phyloP scores from a whole-genome alignment of 495 filamentous ascomycete genomes.

The Platismatia glauca region DNA sequence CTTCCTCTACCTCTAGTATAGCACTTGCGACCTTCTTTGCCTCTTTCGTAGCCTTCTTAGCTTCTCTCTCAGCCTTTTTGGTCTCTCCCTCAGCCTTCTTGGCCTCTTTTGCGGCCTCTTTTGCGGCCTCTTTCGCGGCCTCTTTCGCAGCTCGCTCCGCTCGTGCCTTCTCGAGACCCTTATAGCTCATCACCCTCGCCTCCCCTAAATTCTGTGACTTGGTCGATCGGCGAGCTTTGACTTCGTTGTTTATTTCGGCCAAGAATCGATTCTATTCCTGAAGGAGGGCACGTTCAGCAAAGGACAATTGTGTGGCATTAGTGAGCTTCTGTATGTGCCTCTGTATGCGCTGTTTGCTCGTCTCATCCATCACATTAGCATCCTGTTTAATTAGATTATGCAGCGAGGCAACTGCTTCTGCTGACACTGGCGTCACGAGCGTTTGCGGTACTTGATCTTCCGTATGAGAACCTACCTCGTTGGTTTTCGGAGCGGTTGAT shows the following conservation, averaged over 20 bases:
- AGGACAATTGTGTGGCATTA: background rate
- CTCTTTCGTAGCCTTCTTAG: no score
- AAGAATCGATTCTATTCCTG: conserved; percentile 9
- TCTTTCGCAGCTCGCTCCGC: no score
- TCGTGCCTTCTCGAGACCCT: no score
- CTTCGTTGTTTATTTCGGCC: conserved; percentile 29
- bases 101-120: no score
- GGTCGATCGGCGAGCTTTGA: conserved; percentile 27
- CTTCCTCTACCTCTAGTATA: no score
- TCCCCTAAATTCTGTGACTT: conserved; percentile 26
- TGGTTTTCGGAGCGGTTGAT: conserved; percentile 21
- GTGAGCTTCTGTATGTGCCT: conserved; percentile 8
- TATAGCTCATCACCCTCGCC: background rate
- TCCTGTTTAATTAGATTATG: conserved; percentile 30
- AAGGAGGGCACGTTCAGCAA: background rate
- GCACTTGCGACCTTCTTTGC: no score
- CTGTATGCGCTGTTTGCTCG: background rate
- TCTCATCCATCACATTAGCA: conserved; percentile 26
- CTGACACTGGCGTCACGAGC: no score
- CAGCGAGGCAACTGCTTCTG: conserved; percentile 18
- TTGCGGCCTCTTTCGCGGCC: no score
- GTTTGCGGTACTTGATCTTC: conserved; percentile 24
- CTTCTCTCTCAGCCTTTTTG: no score
- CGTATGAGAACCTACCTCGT: conserved; percentile 3
- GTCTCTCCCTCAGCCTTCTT: no score